Evolutionary conservation across 2,329 filamentous ascomycete species (phyloP), one percentile per base, ranked within the genome.

Genomic region (Zalaria obscura): DNA sequence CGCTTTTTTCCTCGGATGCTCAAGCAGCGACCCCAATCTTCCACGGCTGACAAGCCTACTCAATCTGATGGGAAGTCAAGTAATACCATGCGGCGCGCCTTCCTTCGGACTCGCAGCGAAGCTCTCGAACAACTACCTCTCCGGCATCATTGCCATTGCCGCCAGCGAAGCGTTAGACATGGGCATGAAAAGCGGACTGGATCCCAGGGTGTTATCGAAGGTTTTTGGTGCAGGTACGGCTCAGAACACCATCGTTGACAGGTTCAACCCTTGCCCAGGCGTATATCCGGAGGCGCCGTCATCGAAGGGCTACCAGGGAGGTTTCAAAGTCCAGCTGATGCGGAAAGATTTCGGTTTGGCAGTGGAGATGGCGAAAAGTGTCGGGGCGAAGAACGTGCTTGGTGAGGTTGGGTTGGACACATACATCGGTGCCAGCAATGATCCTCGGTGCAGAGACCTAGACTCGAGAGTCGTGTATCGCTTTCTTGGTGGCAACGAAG

Each of bases 71-170:
- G 74, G 73, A 27, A 62, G 61, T 36, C 60, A 69, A 40, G 57
- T 75, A 34, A 69, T 78, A 39, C 61, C 71, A 4, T 78, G 74
- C 48, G 74, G 74, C 3, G 71, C 66, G 0, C 65, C 70, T 0
- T 69, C 68, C 0, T 61, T 76, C 0, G 73, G 75, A 0, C 64
- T 78, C 3, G 68, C 71, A 0, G 72, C 74, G 0, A 78, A 78
- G 55, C 57, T 78, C 4, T 73, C 67, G 41, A 78, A 78, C 51
- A 78, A 78, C 49, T 78, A 78, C 53, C 64, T 70, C 38, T 74
- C 68, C 0, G 73, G 71, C 1, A 58, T 76, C 25, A 76, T 78
- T 43, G 68, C 73, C 4, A 73, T 78, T 40, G 73, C 73, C 0
- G 66, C 63, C 35, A 65, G 70, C 0, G 75, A 78, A 52, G 72